Conservation (phyloP, 768 basidiomycete genomes). For the Gloeostereum incarnatum region DNA sequence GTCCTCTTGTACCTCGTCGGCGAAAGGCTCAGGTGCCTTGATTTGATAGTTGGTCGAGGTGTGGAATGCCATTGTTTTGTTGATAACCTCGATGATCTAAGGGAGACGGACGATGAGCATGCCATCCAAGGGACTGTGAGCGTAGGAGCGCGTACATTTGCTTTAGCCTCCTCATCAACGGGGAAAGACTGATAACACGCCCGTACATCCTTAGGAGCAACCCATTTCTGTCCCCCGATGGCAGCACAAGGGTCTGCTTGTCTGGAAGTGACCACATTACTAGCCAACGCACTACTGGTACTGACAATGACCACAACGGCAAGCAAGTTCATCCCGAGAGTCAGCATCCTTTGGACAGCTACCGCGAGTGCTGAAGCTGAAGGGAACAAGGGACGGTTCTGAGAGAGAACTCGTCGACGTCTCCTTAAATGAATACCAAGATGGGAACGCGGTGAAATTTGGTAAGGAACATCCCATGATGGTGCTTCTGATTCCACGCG, state of each 20-base stretch:
- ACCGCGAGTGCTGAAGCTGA: too few relatives aligned
- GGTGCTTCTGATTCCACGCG: too few relatives aligned
- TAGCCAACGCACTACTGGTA: too few relatives aligned
- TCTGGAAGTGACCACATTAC: too few relatives aligned
- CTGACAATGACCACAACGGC: too few relatives aligned
- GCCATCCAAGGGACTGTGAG: not conserved
- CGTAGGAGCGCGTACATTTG: conserved; percentile 17
- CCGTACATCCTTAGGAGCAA: conserved; percentile 20
- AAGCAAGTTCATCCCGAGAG: too few relatives aligned
- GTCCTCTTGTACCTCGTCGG: conserved; percentile 25
- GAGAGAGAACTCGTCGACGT: too few relatives aligned
- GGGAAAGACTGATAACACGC: conserved; percentile 26
- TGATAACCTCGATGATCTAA: conserved; percentile 27
- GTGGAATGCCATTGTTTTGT: conserved; percentile 29
- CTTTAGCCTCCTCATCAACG: conserved; percentile 19
- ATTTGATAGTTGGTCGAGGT: conserved; percentile 28
- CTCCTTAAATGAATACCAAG: too few relatives aligned
- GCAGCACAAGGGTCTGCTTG: conserved; percentile 27
- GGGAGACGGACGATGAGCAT: not conserved
- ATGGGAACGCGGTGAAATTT: too few relatives aligned
- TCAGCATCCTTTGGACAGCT: too few relatives aligned
- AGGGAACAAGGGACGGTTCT: too few relatives aligned
- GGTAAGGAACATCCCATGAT: too few relatives aligned
- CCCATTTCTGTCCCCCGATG: conserved; percentile 28
- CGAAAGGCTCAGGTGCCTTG: conserved; percentile 24